Evolutionary conservation across 257 asterid genomes (phyloP).

Genomic region (Coffea eugenioides): DNA sequence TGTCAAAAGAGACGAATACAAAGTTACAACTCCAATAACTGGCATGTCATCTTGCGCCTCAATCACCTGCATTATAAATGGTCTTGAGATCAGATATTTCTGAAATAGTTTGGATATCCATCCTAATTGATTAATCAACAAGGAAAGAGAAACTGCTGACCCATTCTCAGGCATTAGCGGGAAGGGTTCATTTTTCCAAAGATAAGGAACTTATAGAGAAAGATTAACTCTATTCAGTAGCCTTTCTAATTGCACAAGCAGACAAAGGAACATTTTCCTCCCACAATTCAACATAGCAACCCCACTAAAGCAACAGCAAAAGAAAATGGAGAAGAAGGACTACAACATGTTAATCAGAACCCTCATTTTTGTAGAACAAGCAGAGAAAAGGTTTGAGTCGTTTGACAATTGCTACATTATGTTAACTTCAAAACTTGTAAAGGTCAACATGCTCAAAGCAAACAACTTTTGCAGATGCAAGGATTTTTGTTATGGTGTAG

Average conservation of each 20-base stretch:
- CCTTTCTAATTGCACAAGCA: neutral
- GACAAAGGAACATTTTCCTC: neutral
- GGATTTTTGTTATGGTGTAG: neutral
- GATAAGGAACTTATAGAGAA: too few species aligned
- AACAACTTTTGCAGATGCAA: neutral
- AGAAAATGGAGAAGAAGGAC: neutral
- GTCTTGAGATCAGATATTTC: conserved; percentile 10
- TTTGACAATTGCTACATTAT: neutral
- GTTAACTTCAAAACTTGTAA: neutral
- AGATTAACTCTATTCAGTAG: neutral
- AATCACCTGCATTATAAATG: conserved; percentile 72
- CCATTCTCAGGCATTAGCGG: neutral
- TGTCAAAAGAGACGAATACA: conserved; percentile 88
- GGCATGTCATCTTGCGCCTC: conserved; percentile 95
- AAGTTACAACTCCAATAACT: conserved; percentile 77
- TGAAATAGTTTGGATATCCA: neutral
- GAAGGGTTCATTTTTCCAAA: neutral
- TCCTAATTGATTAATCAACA: neutral
- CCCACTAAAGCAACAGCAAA: neutral
- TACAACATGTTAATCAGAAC: neutral
- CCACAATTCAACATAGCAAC: neutral
- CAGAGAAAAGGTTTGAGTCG: neutral
- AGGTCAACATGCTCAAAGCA: neutral
- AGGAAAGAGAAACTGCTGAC: neutral
- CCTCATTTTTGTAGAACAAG: neutral